Evolutionary conservation across 2,329 filamentous ascomycete species (phyloP).

Genomic region (Aureobasidium namibiae): DNA sequence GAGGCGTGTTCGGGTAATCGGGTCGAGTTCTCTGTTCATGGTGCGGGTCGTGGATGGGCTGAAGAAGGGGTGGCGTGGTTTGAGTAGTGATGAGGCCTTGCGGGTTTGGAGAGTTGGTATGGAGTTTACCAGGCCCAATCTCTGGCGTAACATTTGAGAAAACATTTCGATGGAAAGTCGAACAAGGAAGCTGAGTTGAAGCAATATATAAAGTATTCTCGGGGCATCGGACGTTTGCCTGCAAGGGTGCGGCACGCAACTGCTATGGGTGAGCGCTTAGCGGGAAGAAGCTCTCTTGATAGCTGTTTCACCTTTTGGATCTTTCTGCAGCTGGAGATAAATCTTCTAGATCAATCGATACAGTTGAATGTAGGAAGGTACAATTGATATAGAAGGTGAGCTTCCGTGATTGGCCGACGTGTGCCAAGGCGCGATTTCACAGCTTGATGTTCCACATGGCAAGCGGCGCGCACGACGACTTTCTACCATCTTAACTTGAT

Average conservation of each 20-base stretch:
- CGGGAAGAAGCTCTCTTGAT: background rate
- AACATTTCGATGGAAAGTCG: background rate
- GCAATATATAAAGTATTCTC: background rate
- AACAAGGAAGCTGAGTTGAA: background rate
- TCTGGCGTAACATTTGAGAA: conserved; percentile 3
- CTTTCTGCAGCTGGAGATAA: background rate
- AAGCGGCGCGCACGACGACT: conserved; percentile 4
- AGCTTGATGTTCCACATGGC: background rate
- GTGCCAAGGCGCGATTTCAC: background rate
- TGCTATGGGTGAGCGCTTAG: background rate
- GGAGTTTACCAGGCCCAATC: background rate
- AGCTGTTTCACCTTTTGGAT: background rate
- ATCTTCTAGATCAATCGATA: no score
- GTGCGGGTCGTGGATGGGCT: background rate
- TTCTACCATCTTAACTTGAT: background rate
- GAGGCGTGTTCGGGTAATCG: background rate
- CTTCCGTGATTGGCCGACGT: conserved; percentile 2
- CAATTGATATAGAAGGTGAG: background rate
- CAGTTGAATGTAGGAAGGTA: no score
- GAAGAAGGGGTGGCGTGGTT: conserved; percentile 7
- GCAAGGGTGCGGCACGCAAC: background rate
- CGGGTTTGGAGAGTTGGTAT: background rate
- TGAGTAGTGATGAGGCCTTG: background rate
- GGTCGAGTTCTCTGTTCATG: background rate
- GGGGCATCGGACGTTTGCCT: background rate